phyloP scores from a whole-genome alignment of 768 basidiomycete genomes.

The Auricularia heimuer region DNA sequence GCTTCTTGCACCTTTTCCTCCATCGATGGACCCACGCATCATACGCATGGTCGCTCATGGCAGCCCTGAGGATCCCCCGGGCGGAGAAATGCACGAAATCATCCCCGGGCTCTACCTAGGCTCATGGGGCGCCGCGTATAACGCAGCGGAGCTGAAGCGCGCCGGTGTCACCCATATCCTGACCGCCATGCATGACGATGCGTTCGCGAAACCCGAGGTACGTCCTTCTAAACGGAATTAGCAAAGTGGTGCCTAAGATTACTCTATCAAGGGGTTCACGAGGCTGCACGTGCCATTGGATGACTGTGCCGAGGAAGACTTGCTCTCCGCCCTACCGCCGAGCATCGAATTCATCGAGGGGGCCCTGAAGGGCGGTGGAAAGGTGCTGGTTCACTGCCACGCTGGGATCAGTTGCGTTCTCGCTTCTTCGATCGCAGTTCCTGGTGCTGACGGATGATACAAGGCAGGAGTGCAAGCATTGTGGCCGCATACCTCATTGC shows the following conservation, averaged over 20 bases:
- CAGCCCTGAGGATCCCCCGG: neutral
- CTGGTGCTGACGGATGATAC: neutral
- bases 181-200: neutral
- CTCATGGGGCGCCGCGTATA: neutral
- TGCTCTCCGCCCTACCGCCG: constrained; percentile 59
- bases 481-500: constrained; percentile 88
- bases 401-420: constrained; percentile 62
- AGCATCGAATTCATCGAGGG: constrained; percentile 76
- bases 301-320: constrained; percentile 64
- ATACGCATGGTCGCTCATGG: no score
- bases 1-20: no score
- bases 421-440: neutral
- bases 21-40: no score
- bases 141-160: neutral
- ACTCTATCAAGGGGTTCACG: constrained; percentile 53
- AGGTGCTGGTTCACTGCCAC: constrained; percentile 84
- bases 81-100: neutral
- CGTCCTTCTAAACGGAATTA: neutral
- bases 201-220: neutral
- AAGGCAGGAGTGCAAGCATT: constrained; percentile 77
- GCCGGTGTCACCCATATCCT: neutral
- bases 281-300: constrained; percentile 72
- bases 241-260: neutral
- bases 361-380: constrained; percentile 63
- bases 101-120: neutral